Evolutionary conservation across 1,284 basidiomycete species (phyloP), one percentile per base, ranked within the genome.

Genomic region (Marasmius tenuissimus): DNA sequence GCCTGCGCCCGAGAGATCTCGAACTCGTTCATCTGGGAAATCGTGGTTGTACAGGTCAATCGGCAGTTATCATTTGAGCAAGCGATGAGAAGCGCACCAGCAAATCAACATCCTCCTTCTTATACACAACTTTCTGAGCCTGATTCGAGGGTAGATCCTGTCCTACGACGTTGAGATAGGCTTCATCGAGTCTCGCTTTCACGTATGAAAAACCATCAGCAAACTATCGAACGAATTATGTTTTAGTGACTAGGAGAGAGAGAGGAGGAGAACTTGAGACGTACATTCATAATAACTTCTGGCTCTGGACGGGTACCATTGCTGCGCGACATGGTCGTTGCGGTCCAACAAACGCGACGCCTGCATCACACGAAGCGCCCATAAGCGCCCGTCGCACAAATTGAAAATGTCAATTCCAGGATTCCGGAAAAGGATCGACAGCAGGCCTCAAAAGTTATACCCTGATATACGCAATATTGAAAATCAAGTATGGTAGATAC

Each of bases 231-330:
- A 37, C 7, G 20, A 8, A 57, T 50, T 35, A 16, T 37, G 20
- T 38, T 38, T 14, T 35, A 9, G 58, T 39, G 10, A 57, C 11
- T 10, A 57, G 38, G 42, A 27, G 40, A 42, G 14, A 42, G 14
- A 33, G 40, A n/a, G 40, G 6, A 27, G 5, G 27, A 37, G 22
- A 40, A 49, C n/a, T 50, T 48, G 42, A 38, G 5, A 75, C 84
- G 57, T 73, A 89, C 87, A 69, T 85, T 87, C 60, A 85, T 78
- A 63, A 89, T 89, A 54, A 90, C 87, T 66, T 90, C 87, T 54
- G 87, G 80, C 66, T 88, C 85, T 66, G 81, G 82, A 69, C 88
- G 85, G 60, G 75, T 77, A 38, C 52, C 45, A n/a, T 47, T 47
- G n/a, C 61, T 72, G 72, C 67, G 55, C n/a, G 68, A 67, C 67